phyloP scores from a whole-genome alignment of 1,284 basidiomycete genomes.

The Irpex rosettiformis region DNA sequence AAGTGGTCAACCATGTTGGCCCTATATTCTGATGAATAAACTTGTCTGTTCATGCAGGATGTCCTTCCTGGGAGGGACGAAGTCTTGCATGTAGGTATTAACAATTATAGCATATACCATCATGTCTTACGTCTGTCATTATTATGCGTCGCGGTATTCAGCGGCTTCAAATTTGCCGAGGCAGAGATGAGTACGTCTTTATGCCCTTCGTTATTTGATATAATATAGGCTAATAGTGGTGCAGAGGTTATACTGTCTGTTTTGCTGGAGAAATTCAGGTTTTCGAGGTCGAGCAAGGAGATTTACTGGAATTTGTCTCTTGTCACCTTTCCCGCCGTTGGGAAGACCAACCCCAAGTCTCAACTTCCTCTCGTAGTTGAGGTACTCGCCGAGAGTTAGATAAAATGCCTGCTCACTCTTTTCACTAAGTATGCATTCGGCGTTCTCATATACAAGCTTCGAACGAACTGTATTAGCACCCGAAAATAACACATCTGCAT shows the following conservation, averaged over 20 bases:
- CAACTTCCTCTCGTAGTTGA: constrained; percentile 3
- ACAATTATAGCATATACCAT: background rate
- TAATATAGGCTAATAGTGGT: background rate
- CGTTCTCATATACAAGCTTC: no score
- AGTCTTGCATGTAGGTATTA: constrained; percentile 26
- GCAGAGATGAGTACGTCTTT: constrained; percentile 30
- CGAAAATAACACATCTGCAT: no score
- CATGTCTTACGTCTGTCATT: background rate
- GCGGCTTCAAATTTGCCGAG: constrained; percentile 29
- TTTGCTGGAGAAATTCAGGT: background rate
- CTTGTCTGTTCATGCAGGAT: constrained; percentile 18
- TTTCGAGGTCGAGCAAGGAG: background rate
- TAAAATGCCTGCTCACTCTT: no score
- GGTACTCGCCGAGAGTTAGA: no score
- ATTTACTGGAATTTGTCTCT: constrained; percentile 5
- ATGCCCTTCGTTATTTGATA: background rate
- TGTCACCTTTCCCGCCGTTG: constrained; percentile 1
- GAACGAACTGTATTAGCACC: no score
- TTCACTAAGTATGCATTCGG: no score
- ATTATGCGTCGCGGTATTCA: constrained; percentile 5
- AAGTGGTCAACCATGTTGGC: background rate
- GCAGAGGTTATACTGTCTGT: constrained; percentile 7
- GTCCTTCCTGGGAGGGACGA: constrained; percentile 27
- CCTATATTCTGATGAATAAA: background rate
- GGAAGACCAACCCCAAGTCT: background rate